Evolutionary conservation across 2,329 filamentous ascomycete genomes (phyloP).

Genomic region (Alternaria infectoria): DNA sequence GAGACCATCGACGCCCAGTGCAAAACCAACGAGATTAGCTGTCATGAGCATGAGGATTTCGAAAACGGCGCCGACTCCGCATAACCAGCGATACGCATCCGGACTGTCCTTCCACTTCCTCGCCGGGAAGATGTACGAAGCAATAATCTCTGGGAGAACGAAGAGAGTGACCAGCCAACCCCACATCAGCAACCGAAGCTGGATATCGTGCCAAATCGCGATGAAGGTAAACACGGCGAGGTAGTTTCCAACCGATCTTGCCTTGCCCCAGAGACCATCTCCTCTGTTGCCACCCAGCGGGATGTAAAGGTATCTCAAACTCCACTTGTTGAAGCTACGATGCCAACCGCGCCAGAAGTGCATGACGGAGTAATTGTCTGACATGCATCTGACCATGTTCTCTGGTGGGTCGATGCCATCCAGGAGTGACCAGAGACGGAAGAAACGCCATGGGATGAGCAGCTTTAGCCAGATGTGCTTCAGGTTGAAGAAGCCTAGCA

Average conservation of each 20-base stretch:
- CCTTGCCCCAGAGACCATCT: constrained; percentile 50
- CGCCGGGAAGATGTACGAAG: constrained; percentile 73
- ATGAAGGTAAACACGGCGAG: constrained; percentile 93
- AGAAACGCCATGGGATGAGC: constrained; percentile 95
- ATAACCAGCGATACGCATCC: constrained; percentile 78
- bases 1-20: constrained; percentile 86
- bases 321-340: constrained; percentile 92
- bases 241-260: constrained; percentile 74
- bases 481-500: constrained; percentile 94
- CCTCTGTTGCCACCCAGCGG: constrained; percentile 76
- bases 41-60: constrained; percentile 96
- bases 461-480: constrained; percentile 98
- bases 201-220: constrained; percentile 96
- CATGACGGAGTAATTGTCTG: constrained; percentile 88
- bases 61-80: constrained; percentile 77
- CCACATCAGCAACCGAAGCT: constrained; percentile 89
- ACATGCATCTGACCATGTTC: constrained; percentile 97
- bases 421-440: constrained; percentile 91
- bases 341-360: constrained; percentile 98
- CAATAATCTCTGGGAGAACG: constrained; percentile 85
- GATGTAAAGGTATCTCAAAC: constrained; percentile 91
- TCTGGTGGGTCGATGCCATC: constrained; percentile 95
- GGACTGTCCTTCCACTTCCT: constrained; percentile 73
- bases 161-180: constrained; percentile 96
- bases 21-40: constrained; percentile 94